Percentiles rank a stretch among this genome's conserved stretches.
Conservation (phyloP, 2,329 filamentous ascomycete genomes). For the Pezizomycotina sp. region DNA sequence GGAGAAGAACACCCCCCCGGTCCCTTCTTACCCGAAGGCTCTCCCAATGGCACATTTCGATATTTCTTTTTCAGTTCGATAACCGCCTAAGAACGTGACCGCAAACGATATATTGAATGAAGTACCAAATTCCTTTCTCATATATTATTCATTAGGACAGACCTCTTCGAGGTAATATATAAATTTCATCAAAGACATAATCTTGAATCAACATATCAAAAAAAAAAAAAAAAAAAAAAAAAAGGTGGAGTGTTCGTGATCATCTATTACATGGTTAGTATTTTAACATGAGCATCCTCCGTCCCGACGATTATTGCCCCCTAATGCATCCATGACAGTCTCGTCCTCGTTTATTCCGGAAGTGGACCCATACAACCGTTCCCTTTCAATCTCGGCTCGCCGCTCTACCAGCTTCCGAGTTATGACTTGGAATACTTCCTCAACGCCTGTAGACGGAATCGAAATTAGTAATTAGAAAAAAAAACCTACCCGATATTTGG, state of each 20-base stretch:
- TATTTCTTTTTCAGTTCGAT: too few species aligned
- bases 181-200: not conserved
- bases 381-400: conserved; percentile 23
- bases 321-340: conserved; percentile 12
- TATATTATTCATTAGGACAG: too few species aligned
- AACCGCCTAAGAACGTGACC: too few species aligned
- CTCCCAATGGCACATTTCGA: too few species aligned
- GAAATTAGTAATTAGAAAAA: not conserved
- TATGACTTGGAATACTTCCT: conserved; percentile 85
- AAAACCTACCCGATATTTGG: too few species aligned
- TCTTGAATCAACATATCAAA: not conserved
- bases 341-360: conserved; percentile 14
- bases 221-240: not conserved
- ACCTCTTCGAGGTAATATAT: conserved; percentile 1
- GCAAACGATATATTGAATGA: too few species aligned
- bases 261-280: conserved; percentile 10
- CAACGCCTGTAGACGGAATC: conserved; percentile 45
- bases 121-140: too few species aligned
- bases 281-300: conserved; percentile 12
- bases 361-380: conserved; percentile 16
- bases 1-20: too few species aligned
- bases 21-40: too few species aligned
- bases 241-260: not conserved
- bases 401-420: conserved; percentile 68
- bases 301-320: not conserved